Evolutionary conservation across 108 stramenopile species (phyloP), one percentile per base, ranked within the genome.

Genomic region (Chaetoceros tenuissimus): DNA sequence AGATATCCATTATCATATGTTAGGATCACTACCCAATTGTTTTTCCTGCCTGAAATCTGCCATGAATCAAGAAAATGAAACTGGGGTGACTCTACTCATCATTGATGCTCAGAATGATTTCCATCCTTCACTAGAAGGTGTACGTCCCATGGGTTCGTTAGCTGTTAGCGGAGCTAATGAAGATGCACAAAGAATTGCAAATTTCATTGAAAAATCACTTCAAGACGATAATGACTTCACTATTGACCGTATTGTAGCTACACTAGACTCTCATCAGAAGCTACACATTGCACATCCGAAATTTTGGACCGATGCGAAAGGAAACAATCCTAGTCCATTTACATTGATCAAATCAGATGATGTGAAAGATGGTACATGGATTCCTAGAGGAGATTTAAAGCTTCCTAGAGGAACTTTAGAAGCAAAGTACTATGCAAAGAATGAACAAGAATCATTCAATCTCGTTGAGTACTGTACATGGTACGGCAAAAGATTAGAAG

Each of bases 71-170:
- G 19, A 52, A 25, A 34, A 67, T 64, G 63, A 57, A n/a, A n/a
- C n/a, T n/a, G n/a, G n/a, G n/a, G n/a, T n/a, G 19, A 88, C 87
- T 13, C 74, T 97, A 0, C 65, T 97, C 23, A 57, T 97, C 49
- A 82, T 97, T 27, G 96, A 97, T 61, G 69, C 81, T 31, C 95
- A 98, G 67, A 79, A 76, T 19, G 93, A 95, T 46, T 97, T 96
- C 68, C 97, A 97, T 72, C 85, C 87, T 7, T n/a, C n/a, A n/a
- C n/a, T n/a, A n/a, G 34, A 40, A 40, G 34, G 34, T 10, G n/a
- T n/a, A n/a, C n/a, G n/a, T n/a, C 59, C 59, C 13, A 89, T 89
- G 18, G 97, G 97, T 7, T 78, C 75, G 43, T 75, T 98, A 29
- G 94, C 89, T 48, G 84, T 98, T 61, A 79, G 92, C 3, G 76